Evolutionary conservation across 1,139 yeast genomes (phyloP), one percentile per base, ranked within the genome.

Genomic region (Kodamaea sp.): DNA sequence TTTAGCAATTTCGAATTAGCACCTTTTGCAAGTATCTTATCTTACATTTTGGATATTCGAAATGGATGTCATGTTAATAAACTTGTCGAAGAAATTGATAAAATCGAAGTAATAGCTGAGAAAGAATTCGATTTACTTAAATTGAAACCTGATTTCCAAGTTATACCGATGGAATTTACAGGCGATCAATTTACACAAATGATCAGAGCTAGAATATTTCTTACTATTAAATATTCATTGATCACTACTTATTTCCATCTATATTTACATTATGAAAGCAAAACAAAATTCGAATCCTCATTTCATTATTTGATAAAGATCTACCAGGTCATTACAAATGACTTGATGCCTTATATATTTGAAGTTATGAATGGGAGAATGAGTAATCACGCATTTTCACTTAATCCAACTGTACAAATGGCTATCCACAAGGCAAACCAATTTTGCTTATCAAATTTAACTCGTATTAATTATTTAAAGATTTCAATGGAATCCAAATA

Each of bases 261-360:
- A n/a, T 54, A 47, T 35, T 45, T 49, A 41, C 55, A 63, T 46
- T 68, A 60, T 39, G 69, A 62, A 39, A 41, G 46, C 12, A 49
- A 47, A 34, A 41, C 52, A 3, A 54, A 60, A 15, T 29, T 44
- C 8, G 53, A 53, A 8, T 48, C 56, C 25, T 46, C 69, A 2
- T 58, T 49, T 44, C 60, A 54, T 40, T 70, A 69, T 45, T 47
- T 60, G 42, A 55, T 56, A 40, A 56, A 53, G 32, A 45, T 52
- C 20, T 42, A 54, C 29, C 44, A 49, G 10, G 47, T 48, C 8
- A 44, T 47, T 29, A 38, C 44, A 2, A 55, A 54, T 8, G 54
- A 57, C 27, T 39, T 58, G 9, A 45, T 58, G 42, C 61, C 61
- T 2, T 53, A 57, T 35, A 49, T 46, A 26, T 50, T 44, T 31